Percentiles rank a stretch among this genome's conserved stretches.
phyloP scores from a whole-genome alignment of 495 filamentous ascomycete genomes.

The Chlorociboria aeruginascens region DNA sequence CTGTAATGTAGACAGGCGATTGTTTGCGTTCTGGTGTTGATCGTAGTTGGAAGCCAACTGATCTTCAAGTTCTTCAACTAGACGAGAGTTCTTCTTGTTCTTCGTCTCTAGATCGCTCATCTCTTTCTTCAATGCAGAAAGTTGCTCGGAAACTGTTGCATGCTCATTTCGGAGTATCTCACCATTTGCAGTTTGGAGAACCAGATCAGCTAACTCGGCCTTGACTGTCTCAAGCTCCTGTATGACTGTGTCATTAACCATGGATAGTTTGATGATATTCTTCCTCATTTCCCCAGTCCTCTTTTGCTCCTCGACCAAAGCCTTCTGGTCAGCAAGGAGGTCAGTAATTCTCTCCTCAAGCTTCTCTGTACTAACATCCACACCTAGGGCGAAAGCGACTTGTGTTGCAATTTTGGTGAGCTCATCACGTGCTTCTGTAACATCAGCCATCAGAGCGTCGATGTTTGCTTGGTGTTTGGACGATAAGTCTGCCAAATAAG shows the following conservation, averaged over 20 bases:
- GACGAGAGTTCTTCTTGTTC: slow-evolving; percentile 71
- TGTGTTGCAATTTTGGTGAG: slow-evolving; percentile 49
- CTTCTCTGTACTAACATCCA: slow-evolving; percentile 42
- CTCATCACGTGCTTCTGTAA: slow-evolving; percentile 57
- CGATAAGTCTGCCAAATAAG: slow-evolving; percentile 25
- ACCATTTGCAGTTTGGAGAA: slow-evolving; percentile 24
- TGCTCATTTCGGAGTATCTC: slow-evolving; percentile 37
- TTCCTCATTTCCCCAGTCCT: slow-evolving; percentile 38
- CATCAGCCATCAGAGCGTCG: slow-evolving; percentile 51
- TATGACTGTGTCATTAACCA: slow-evolving; percentile 42
- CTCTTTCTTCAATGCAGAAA: slow-evolving; percentile 62
- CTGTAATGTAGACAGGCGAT: slow-evolving; percentile 59
- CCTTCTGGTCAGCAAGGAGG: slow-evolving; percentile 35
- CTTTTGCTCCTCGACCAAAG: slow-evolving; percentile 40
- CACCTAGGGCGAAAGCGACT: slow-evolving; percentile 38
- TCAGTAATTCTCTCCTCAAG: slow-evolving; percentile 41
- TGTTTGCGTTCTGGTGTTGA: slow-evolving; percentile 74
- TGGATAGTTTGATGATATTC: slow-evolving; percentile 34
- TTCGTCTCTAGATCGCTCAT: slow-evolving; percentile 50
- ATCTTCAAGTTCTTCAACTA: slow-evolving; percentile 94
- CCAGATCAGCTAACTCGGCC: slow-evolving; percentile 30
- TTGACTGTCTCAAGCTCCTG: slow-evolving; percentile 40
- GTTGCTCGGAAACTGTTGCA: slow-evolving; percentile 51
- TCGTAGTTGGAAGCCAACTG: slow-evolving; percentile 93
- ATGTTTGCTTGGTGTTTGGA: slow-evolving; percentile 48